Conservation (phyloP, 2,329 filamentous ascomycete genomes). For the Exserohilum rostratum region DNA sequence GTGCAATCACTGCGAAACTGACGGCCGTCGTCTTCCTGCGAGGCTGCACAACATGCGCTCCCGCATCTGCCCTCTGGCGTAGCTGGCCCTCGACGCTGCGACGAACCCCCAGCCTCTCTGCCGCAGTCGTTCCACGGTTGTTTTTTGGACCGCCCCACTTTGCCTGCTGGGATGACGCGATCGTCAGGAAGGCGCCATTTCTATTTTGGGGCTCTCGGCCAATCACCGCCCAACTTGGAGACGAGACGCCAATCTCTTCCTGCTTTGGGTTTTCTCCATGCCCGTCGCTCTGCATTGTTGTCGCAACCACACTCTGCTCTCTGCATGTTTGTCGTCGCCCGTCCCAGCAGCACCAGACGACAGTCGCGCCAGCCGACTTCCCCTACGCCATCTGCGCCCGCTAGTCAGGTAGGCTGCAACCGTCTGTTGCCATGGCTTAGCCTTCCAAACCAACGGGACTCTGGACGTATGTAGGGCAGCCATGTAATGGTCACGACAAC, state of each 20-base stretch:
- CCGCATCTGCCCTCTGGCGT: slow-evolving; percentile 3
- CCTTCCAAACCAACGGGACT: slow-evolving; percentile 15
- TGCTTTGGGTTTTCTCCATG: slow-evolving; percentile 13
- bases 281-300: neutral
- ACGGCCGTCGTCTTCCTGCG: neutral
- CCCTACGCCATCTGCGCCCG: neutral
- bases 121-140: slow-evolving; percentile 25
- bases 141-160: slow-evolving; percentile 21
- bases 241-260: slow-evolving; percentile 19
- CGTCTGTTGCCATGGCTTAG: slow-evolving; percentile 21
- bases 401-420: slow-evolving; percentile 8
- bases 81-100: no score
- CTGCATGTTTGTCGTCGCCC: no score
- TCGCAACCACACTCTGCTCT: neutral
- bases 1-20: slow-evolving; percentile 1
- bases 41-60: neutral
- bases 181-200: slow-evolving; percentile 10
- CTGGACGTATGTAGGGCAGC: slow-evolving; percentile 15
- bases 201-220: slow-evolving; percentile 29
- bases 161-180: slow-evolving; percentile 27
- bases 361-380: neutral
- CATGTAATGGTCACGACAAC: slow-evolving; percentile 1
- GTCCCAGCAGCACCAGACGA: neutral
- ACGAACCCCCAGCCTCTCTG: slow-evolving; percentile 4
- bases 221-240: slow-evolving; percentile 11